Percentiles rank a stretch among this genome's conserved stretches.
These are phyloP conservation scores for Paratinospora sagittata DNA, from an alignment of 164 flowering plant genomes.

Conservation along the genomic window DNA sequence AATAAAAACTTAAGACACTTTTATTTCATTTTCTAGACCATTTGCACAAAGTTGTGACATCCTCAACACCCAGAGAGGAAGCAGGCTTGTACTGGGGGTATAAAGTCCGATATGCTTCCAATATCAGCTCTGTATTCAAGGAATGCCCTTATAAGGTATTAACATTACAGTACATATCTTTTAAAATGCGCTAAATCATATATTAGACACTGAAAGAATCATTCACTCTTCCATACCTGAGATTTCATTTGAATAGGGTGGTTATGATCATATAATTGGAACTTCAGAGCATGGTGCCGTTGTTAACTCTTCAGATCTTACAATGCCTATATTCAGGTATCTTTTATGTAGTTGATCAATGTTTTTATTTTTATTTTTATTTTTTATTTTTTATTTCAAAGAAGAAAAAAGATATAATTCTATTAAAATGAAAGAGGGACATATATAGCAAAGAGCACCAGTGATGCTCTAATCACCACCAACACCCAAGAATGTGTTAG, in stretches of 20 bases:
- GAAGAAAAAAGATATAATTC: no score
- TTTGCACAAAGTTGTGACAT: conserved; percentile 50
- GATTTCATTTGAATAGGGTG: conserved; percentile 46
- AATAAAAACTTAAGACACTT: background rate
- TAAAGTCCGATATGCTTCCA: conserved; percentile 86
- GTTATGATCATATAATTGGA: conserved; percentile 82
- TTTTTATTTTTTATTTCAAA: background rate
- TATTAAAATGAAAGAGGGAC: no score
- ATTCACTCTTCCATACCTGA: background rate
- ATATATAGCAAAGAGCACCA: background rate
- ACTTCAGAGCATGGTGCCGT: conserved; percentile 88
- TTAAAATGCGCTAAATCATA: background rate
- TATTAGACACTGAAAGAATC: background rate
- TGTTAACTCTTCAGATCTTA: conserved; percentile 67
- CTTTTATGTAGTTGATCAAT: conserved; percentile 1
- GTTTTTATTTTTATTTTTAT: background rate
- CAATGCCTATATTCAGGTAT: conserved; percentile 75
- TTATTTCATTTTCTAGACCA: conserved; percentile 34
- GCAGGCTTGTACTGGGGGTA: conserved; percentile 88
- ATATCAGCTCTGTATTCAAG: conserved; percentile 58
- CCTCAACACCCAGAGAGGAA: conserved; percentile 74
- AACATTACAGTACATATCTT: background rate
- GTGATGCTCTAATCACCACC: no score
- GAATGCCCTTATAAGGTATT: conserved; percentile 76
- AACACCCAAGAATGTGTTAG: background rate